Conservation (phyloP, 2,329 filamentous ascomycete species). For the Penicillium thymicola region DNA sequence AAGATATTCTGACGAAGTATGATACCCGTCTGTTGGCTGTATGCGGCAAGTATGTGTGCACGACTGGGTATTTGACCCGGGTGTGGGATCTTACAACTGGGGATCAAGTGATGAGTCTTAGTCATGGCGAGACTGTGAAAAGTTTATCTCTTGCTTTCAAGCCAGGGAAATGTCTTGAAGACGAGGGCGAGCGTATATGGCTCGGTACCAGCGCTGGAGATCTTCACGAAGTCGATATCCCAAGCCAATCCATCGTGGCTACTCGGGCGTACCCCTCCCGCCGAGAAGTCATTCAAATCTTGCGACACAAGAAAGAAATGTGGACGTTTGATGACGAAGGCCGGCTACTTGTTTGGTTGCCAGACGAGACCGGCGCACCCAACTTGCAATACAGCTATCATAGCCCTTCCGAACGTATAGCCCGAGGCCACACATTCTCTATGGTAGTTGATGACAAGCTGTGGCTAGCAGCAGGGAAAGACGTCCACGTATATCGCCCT, state of each 20-base stretch:
- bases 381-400: constrained; percentile 71
- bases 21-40: constrained; percentile 84
- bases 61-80: constrained; percentile 79
- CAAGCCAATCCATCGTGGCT: constrained; percentile 65
- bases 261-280: constrained; percentile 73
- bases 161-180: constrained; percentile 69
- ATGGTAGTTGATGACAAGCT: constrained; percentile 80
- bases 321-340: constrained; percentile 94
- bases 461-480: constrained; percentile 85
- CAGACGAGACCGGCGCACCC: constrained; percentile 69
- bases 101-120: constrained; percentile 73
- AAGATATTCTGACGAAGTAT: constrained; percentile 78
- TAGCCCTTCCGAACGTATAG: constrained; percentile 65
- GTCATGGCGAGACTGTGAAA: constrained; percentile 80
- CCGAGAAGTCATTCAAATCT: constrained; percentile 77
- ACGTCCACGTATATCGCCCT: constrained; percentile 79
- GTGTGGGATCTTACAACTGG: constrained; percentile 85
- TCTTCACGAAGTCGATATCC: constrained; percentile 81
- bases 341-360: constrained; percentile 80
- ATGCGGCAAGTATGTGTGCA: constrained; percentile 82
- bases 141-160: constrained; percentile 82
- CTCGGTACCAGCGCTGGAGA: constrained; percentile 87
- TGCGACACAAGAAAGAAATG: constrained; percentile 80
- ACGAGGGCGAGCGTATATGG: constrained; percentile 82
- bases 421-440: constrained; percentile 80